Conservation (phyloP, 139 green algal genomes). For the Astrephomene gubernaculifera region DNA sequence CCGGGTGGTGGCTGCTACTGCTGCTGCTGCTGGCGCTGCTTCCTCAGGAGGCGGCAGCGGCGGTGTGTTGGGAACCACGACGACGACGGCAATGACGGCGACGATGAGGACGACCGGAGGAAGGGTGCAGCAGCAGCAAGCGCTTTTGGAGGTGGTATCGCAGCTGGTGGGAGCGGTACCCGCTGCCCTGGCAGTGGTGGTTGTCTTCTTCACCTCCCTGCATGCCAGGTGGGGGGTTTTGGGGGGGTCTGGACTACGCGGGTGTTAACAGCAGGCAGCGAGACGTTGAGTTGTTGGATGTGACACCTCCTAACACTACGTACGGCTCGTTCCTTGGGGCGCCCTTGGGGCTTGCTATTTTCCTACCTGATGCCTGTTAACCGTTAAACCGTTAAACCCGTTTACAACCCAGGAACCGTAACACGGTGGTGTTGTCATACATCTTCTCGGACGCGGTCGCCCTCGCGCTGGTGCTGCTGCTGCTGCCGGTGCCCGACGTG, state of each 20-base stretch:
- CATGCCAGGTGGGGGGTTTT: constrained; percentile 1
- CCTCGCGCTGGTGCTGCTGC: background rate
- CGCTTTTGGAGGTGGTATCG: background rate
- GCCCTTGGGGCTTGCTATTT: too few relatives aligned
- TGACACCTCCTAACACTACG: too few relatives aligned
- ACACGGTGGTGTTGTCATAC: background rate
- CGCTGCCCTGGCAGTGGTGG: background rate
- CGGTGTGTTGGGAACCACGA: too few relatives aligned
- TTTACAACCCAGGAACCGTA: background rate
- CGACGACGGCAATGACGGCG: too few relatives aligned
- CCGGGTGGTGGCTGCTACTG: background rate
- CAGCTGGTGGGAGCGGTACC: background rate
- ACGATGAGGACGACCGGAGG: background rate
- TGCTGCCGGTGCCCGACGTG: background rate
- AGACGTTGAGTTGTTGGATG: too few relatives aligned
- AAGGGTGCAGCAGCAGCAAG: background rate
- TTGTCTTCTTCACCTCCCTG: background rate
- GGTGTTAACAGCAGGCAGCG: too few relatives aligned
- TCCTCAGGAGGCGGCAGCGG: too few relatives aligned
- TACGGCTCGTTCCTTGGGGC: too few relatives aligned
- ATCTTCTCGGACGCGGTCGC: background rate
- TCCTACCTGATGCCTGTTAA: too few relatives aligned
- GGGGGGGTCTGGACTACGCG: too few relatives aligned
- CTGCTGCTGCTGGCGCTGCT: background rate
- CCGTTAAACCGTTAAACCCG: too few relatives aligned